A percentile compares a stretch with the other conserved stretches of the same genome.
These are phyloP conservation scores for Chrysosporium keratinophilum DNA, from an alignment of 2,329 filamentous ascomycete genomes.

Conservation along the genomic window DNA sequence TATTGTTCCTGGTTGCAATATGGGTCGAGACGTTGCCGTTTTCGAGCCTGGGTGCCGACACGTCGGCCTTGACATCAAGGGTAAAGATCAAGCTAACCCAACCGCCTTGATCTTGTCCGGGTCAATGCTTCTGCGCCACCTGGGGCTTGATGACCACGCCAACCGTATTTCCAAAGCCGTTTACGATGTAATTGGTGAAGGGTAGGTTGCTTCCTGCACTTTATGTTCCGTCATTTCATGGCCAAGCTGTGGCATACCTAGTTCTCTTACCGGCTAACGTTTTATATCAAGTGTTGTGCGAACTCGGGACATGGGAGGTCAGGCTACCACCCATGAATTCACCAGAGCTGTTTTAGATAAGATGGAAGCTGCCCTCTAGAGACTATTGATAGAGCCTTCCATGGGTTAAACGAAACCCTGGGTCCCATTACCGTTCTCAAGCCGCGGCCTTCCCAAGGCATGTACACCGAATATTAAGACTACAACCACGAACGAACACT, in stretches of 20 bases:
- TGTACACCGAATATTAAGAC: neutral
- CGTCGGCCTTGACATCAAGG: conserved; percentile 98
- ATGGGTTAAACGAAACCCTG: neutral
- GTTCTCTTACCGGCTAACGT: neutral
- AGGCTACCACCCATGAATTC: conserved; percentile 84
- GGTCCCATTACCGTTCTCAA: neutral
- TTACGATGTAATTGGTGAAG: conserved; percentile 75
- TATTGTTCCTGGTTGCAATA: conserved; percentile 97
- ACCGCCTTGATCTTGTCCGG: conserved; percentile 90
- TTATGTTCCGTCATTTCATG: neutral
- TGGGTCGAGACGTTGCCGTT: conserved; percentile 95
- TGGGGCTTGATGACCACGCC: conserved; percentile 94
- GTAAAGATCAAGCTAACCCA: conserved; percentile 98
- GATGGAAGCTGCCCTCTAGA: conserved; percentile 68
- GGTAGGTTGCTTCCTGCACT: conserved; percentile 47
- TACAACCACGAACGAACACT: too few relatives aligned
- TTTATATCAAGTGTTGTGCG: conserved; percentile 41
- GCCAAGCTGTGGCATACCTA: neutral
- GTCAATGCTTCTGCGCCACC: conserved; percentile 93
- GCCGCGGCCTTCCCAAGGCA: neutral
- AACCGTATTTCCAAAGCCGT: conserved; percentile 87
- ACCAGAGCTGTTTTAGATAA: conserved; percentile 86
- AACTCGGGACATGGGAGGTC: conserved; percentile 93
- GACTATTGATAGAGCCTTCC: neutral
- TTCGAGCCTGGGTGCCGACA: conserved; percentile 99